Percentiles rank a stretch among this genome's conserved stretches.
These are phyloP conservation scores for Aspergillus homomorphus DNA, from an alignment of 495 filamentous ascomycete genomes.

Conservation along the genomic window DNA sequence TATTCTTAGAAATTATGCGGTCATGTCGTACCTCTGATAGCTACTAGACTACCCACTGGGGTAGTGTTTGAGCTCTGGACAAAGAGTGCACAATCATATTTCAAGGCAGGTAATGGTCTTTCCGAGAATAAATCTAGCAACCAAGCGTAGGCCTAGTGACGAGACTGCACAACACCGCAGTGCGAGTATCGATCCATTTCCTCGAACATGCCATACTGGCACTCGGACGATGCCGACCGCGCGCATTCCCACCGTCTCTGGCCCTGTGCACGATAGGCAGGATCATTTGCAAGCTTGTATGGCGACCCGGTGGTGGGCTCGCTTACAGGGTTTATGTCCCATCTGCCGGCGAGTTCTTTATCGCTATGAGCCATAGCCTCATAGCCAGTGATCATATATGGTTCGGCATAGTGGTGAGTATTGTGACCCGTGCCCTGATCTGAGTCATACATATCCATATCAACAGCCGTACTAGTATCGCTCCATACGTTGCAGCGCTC, in stretches of 20 bases:
- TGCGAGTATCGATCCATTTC: conserved; percentile 30
- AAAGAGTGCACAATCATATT: too few relatives aligned
- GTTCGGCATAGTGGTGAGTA: conserved; percentile 49
- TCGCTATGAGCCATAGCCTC: conserved; percentile 51
- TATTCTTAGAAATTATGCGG: too few relatives aligned
- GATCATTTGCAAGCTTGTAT: conserved; percentile 58
- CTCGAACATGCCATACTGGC: conserved; percentile 55
- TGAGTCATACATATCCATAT: conserved; percentile 50
- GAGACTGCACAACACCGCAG: conserved; percentile 6
- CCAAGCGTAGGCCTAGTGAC: neutral
- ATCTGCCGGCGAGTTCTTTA: conserved; percentile 44
- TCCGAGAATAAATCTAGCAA: neutral
- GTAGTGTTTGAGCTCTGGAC: too few relatives aligned
- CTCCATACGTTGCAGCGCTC: neutral
- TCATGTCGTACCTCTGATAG: too few relatives aligned
- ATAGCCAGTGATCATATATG: conserved; percentile 71
- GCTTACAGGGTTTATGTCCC: conserved; percentile 6
- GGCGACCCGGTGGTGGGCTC: conserved; percentile 39
- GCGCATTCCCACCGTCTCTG: conserved; percentile 49
- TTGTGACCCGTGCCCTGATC: conserved; percentile 25
- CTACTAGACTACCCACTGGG: too few relatives aligned
- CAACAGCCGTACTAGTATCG: conserved; percentile 8
- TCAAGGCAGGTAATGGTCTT: too few relatives aligned
- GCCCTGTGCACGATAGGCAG: conserved; percentile 49
- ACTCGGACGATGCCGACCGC: conserved; percentile 48